Conservation (phyloP, 768 basidiomycete species). For the Auriscalpium microsporum region DNA sequence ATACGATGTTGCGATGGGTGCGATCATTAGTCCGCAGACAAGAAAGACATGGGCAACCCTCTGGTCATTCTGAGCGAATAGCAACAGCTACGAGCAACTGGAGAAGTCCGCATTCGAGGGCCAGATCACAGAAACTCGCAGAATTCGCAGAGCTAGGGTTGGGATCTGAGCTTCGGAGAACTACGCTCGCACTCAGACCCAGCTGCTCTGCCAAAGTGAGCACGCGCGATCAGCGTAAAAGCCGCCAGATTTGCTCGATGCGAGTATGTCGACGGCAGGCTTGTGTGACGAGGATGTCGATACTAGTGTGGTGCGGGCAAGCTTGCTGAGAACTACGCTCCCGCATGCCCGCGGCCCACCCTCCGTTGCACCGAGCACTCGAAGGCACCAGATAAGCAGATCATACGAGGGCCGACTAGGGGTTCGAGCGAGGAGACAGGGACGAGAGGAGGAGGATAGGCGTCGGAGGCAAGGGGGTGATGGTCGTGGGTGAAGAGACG, state of each 20-base stretch:
- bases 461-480: neutral
- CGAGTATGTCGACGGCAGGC: too few relatives aligned
- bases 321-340: conserved; percentile 42
- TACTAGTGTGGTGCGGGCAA: conserved; percentile 16
- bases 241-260: too few relatives aligned
- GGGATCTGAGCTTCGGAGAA: conserved; percentile 23
- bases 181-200: conserved; percentile 24
- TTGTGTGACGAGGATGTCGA: too few relatives aligned
- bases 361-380: neutral
- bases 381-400: neutral
- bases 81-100: too few relatives aligned
- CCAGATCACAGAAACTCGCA: too few relatives aligned
- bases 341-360: conserved; percentile 17
- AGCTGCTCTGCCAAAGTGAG: neutral
- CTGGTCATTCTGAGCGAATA: too few relatives aligned
- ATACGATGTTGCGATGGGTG: too few relatives aligned
- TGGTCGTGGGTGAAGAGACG: conserved; percentile 9
- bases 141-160: too few relatives aligned
- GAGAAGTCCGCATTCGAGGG: too few relatives aligned
- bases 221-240: too few relatives aligned
- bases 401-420: neutral
- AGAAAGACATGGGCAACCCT: too few relatives aligned
- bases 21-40: too few relatives aligned
- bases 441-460: neutral
- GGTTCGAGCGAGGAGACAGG: neutral